phyloP scores from a whole-genome alignment of 305 asterid genomes.

The Fraxinus velutina region DNA sequence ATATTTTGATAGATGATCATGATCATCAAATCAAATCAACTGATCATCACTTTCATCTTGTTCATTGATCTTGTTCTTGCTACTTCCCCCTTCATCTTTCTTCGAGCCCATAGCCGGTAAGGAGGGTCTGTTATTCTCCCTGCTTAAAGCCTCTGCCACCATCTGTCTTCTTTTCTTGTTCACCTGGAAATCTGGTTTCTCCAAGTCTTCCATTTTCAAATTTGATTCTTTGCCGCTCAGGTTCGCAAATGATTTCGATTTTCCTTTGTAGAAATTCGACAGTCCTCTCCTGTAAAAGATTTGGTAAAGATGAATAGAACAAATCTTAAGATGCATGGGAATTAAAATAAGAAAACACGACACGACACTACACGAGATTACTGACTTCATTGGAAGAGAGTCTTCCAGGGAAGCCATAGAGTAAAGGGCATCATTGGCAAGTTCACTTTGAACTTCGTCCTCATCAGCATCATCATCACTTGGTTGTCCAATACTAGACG shows the following conservation, averaged over 20 bases:
- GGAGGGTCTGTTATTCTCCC: background rate
- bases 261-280: background rate
- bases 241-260: background rate
- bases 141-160: background rate
- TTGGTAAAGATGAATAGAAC: background rate
- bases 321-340: background rate
- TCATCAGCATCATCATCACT: background rate
- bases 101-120: background rate
- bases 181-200: background rate
- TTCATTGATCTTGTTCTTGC: background rate
- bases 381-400: conserved; percentile 21
- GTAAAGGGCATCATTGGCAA: background rate
- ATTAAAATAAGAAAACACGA: background rate
- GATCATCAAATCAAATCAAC: background rate
- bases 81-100: background rate
- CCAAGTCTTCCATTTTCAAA: background rate
- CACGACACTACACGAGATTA: background rate
- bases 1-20: background rate
- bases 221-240: background rate
- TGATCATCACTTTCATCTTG: background rate
- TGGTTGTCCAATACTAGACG: background rate
- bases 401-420: conserved; percentile 13
- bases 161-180: background rate
- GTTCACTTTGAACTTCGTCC: background rate
- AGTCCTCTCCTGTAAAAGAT: background rate